Conservation (phyloP, 2,329 filamentous ascomycete species). For the Xylaria arbuscula region DNA sequence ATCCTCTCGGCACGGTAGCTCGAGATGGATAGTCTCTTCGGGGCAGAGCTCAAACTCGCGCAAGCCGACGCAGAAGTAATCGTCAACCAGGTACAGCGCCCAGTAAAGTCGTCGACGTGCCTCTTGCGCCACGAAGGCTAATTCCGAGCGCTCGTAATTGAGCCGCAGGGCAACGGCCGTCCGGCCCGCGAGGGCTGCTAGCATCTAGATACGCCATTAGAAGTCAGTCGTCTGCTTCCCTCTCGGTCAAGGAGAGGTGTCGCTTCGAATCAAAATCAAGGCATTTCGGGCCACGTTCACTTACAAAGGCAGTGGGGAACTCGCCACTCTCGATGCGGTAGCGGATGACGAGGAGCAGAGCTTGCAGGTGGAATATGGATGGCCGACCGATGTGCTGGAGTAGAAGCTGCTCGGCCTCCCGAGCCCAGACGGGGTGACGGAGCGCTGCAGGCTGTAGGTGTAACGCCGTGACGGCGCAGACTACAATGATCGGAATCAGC, state of each 20-base stretch:
- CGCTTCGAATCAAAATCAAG: neutral
- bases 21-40: conserved; percentile 54
- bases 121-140: conserved; percentile 52
- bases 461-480: conserved; percentile 51
- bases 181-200: conserved; percentile 51
- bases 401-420: conserved; percentile 50
- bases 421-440: conserved; percentile 47
- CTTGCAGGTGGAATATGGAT: conserved; percentile 51
- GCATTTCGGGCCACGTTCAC: neutral
- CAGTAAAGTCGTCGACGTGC: conserved; percentile 55
- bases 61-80: conserved; percentile 56
- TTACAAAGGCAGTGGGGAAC: conserved; percentile 49
- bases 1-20: conserved; percentile 52
- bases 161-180: conserved; percentile 54
- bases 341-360: conserved; percentile 49
- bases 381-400: conserved; percentile 49
- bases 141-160: conserved; percentile 54
- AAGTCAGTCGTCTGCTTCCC: conserved; percentile 10
- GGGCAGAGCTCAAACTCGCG: conserved; percentile 56
- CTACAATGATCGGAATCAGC: neutral
- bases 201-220: conserved; percentile 42
- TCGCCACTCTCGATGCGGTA: conserved; percentile 51
- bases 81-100: conserved; percentile 55
- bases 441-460: conserved; percentile 44
- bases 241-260: neutral